A percentile compares a stretch with the other conserved stretches of the same genome.
phyloP scores from a whole-genome alignment of 2,329 filamentous ascomycete species.

The Diaporthe australafricana region DNA sequence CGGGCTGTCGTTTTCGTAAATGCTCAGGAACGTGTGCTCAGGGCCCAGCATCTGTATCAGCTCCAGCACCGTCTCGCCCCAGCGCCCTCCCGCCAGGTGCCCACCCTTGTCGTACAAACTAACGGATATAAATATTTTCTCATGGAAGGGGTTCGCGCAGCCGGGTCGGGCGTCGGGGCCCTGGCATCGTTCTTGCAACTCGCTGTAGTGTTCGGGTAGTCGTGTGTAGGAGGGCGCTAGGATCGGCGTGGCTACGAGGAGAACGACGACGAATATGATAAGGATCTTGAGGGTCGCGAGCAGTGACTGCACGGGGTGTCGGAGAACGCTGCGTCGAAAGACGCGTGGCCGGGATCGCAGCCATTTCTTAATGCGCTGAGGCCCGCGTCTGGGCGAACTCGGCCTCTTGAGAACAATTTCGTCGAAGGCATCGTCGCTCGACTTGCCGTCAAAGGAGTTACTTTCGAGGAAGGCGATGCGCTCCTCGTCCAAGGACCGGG shows the following conservation, averaged over 20 bases:
- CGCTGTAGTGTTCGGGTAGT: conserved; percentile 52
- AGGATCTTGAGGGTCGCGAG: conserved; percentile 40
- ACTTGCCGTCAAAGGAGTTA: conserved; percentile 23
- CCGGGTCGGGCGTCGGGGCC: conserved; percentile 44
- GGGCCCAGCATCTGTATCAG: conserved; percentile 75
- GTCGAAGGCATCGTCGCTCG: conserved; percentile 33
- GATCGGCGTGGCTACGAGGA: conserved; percentile 47
- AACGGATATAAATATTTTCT: conserved; percentile 80
- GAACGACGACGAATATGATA: conserved; percentile 44
- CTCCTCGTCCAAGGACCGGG: conserved; percentile 32
- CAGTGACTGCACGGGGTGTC: conserved; percentile 31
- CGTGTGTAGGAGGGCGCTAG: conserved; percentile 57
- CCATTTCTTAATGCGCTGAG: conserved; percentile 29
- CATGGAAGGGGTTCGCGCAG: conserved; percentile 57
- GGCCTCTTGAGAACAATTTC: conserved; percentile 20
- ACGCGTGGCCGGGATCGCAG: conserved; percentile 34
- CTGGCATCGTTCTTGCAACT: conserved; percentile 47
- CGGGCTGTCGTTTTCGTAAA: conserved; percentile 78
- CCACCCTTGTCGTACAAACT: conserved; percentile 76
- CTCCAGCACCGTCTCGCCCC: conserved; percentile 70
- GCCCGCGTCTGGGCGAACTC: not conserved
- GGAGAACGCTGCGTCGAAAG: conserved; percentile 33
- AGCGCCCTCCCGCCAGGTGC: conserved; percentile 69
- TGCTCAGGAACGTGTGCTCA: conserved; percentile 76
- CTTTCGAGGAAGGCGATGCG: conserved; percentile 34